Base-by-base conservation (phyloP, 2,329 filamentous ascomycete genomes). In the Microdochium paspali region DNA sequence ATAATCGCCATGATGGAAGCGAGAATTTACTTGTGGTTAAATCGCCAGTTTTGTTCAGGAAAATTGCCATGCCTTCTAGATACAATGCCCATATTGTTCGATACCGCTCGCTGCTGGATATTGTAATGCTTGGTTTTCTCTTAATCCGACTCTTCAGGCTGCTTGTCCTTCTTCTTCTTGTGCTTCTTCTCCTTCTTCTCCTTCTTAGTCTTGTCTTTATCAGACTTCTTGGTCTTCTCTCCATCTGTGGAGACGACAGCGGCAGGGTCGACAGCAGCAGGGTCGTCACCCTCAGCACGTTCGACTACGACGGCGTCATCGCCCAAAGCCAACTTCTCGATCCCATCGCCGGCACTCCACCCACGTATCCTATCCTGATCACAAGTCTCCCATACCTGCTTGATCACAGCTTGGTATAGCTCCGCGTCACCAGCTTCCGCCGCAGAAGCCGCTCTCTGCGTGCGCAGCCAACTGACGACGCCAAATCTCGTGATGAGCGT, bases 401-500 rank as follows among this genome's bases (percentile, higher is more conserved):
- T 43, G 10, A 55, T 24, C 53, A 64, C 46, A 3, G 59, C 58
- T 50, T 57, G 53, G 46, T 57, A 62, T 4, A 63, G 46, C 2
- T 45, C 55, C 6, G 51, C 49, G 48, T 61, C 59, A 18, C 18
- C 46, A 7, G 47, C 47, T 6, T 6, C 30, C 25, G 56, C 56
- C 15, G 46, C 44, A 9, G 53, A 45, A 10, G 52, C 49, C 20
- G 54, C 56, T 15, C 53, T 57, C 50, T 61, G 60, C 15, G 54
- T 50, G n/a, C 47, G 46, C 15, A 63, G 46, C 61, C 61, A 64
- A 44, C 55, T 57, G 42, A 58, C 49, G 3, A 51, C 57, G 3
- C 61, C 61, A 30, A 64, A 64, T 48, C 61, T 51, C 13, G 61
- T 62, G 21, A 62, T 58, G n/a, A 59, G 42, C 2, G 61, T 64